These are phyloP conservation scores for Tieghemostelium lacteum DNA, from an alignment of 78 protist genomes.

Conservation along the genomic window DNA sequence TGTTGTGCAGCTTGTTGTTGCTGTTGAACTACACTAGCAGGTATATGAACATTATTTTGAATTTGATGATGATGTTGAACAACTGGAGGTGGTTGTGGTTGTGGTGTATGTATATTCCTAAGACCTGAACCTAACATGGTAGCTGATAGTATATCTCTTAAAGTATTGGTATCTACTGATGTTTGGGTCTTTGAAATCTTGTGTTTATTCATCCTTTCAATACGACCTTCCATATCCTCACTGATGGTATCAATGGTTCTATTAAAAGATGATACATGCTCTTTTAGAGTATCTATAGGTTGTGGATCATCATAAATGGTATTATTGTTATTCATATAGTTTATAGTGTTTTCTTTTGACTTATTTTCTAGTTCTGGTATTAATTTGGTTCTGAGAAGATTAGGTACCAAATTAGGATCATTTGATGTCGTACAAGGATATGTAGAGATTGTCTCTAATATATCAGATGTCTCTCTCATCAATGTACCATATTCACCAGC, in stretches of 20 bases:
- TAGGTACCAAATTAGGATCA: constrained; percentile 46
- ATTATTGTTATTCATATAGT: background rate
- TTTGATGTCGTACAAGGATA: constrained; percentile 7
- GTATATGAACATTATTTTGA: background rate
- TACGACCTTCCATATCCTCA: constrained; percentile 14
- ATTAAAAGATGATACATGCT: constrained; percentile 5
- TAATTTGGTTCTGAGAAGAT: constrained; percentile 45
- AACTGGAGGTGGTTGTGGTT: constrained; percentile 5
- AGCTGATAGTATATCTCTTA: constrained; percentile 17
- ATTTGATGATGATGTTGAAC: constrained; percentile 18
- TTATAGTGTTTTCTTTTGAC: background rate
- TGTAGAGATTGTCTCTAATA: constrained; percentile 8
- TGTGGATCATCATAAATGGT: background rate
- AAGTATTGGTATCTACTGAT: background rate
- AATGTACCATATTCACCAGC: constrained; percentile 66
- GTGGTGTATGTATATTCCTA: background rate
- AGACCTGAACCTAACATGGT: constrained; percentile 43
- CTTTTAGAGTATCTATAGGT: too few species aligned
- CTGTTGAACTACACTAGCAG: background rate
- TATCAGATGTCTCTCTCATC: constrained; percentile 4
- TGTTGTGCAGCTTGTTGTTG: background rate
- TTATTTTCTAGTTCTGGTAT: constrained; percentile 16
- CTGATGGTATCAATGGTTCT: constrained; percentile 4
- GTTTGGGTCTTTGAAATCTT: constrained; percentile 27
- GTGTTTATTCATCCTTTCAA: background rate